Conservation (phyloP, 164 flowering plant genomes). For the Magnolia changhungtana region DNA sequence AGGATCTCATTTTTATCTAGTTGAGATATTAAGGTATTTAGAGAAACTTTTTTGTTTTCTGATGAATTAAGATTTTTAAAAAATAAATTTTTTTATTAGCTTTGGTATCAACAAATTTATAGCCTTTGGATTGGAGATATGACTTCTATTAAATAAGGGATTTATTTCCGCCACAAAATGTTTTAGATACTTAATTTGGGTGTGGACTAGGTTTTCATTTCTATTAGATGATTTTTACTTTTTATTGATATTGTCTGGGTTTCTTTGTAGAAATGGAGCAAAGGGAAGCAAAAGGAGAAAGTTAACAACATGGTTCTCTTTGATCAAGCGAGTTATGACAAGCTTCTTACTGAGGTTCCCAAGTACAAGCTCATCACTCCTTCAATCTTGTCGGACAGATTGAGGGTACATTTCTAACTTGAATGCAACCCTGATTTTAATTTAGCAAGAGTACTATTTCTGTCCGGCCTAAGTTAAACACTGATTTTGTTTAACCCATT, state of each 20-base stretch:
- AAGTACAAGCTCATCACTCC: slow-evolving; percentile 53
- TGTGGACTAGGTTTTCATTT: too few relatives aligned
- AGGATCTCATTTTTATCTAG: background rate
- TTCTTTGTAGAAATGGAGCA: slow-evolving; percentile 32
- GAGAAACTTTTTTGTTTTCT: too few relatives aligned
- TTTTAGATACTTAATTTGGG: too few relatives aligned
- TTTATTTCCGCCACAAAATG: too few relatives aligned
- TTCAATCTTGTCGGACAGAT: slow-evolving; percentile 42
- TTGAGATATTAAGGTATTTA: background rate
- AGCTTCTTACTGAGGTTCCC: slow-evolving; percentile 43
- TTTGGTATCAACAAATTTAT: too few relatives aligned
- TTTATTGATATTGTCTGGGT: background rate
- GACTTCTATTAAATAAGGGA: too few relatives aligned
- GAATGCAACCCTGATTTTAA: background rate
- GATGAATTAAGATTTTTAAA: too few relatives aligned
- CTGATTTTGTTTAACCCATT: background rate
- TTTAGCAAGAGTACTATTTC: background rate
- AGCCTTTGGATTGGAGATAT: too few relatives aligned
- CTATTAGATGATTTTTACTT: background rate
- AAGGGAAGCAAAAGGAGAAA: slow-evolving; percentile 38
- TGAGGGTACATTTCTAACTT: slow-evolving; percentile 31
- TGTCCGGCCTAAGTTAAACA: background rate
- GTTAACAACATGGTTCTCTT: slow-evolving; percentile 54
- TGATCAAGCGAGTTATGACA: slow-evolving; percentile 49
- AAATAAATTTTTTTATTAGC: too few relatives aligned